phyloP scores from a whole-genome alignment of 2,329 filamentous ascomycete species.

The Epichloe sibirici region DNA sequence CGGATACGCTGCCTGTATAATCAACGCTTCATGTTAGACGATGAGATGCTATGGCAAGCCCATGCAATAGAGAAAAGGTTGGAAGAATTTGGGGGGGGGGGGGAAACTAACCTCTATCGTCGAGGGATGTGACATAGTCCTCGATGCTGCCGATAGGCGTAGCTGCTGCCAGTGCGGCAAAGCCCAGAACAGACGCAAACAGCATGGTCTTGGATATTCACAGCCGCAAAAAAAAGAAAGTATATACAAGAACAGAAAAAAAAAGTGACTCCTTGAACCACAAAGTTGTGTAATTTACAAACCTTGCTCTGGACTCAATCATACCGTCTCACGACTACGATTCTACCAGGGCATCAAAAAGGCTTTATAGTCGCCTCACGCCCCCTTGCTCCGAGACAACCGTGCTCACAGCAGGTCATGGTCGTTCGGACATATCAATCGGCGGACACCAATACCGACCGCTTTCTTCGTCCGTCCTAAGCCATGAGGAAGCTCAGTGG shows the following conservation, averaged over 20 bases:
- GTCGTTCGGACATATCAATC: background rate
- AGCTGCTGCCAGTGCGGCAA: slow-evolving; percentile 15
- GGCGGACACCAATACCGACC: background rate
- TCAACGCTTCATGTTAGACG: background rate
- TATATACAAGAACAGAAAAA: background rate
- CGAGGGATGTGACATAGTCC: slow-evolving; percentile 16
- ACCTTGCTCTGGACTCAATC: too few species aligned
- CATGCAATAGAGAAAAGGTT: background rate
- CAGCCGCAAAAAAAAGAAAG: background rate
- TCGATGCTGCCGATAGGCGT: slow-evolving; percentile 13
- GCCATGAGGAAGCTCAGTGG: too few species aligned
- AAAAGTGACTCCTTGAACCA: too few species aligned
- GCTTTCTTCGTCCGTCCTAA: background rate
- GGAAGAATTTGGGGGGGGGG: too few species aligned
- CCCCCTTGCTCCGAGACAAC: background rate
- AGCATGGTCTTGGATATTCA: slow-evolving; percentile 10
- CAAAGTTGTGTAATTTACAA: background rate
- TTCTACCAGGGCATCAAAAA: background rate
- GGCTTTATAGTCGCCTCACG: background rate
- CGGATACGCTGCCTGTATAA: slow-evolving; percentile 13
- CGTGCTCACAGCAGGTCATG: background rate
- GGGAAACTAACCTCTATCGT: slow-evolving; percentile 21
- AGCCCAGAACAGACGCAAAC: slow-evolving; percentile 14
- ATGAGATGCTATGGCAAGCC: background rate
- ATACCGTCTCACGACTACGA: too few species aligned